phyloP scores from a whole-genome alignment of 352 stramenopile genomes.

The Globisporangium paroecandrum region DNA sequence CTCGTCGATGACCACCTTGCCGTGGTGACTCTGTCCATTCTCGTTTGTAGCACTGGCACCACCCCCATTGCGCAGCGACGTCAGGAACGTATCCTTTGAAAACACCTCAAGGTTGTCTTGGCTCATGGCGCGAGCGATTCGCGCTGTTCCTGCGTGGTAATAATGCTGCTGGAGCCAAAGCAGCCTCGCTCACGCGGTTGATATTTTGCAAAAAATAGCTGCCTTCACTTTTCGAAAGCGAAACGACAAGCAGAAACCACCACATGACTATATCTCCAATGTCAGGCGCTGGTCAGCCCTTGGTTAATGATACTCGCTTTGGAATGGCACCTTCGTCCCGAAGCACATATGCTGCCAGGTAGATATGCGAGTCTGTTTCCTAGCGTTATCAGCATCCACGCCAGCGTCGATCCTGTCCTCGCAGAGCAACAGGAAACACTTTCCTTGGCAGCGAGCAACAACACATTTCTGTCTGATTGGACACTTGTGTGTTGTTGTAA shows the following conservation, averaged over 20 bases:
- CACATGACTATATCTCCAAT: background rate
- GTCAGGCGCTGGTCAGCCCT: background rate
- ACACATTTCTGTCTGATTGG: background rate
- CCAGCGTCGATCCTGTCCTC: background rate
- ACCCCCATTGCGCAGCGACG: constrained; percentile 48
- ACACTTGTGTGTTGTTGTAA: background rate
- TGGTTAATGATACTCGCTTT: background rate
- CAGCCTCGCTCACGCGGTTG: background rate
- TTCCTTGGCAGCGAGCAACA: background rate
- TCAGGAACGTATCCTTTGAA: constrained; percentile 81
- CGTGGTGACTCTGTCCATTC: constrained; percentile 1
- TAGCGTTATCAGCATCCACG: background rate
- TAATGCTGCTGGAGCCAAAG: background rate
- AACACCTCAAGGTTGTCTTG: constrained; percentile 60
- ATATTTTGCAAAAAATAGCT: constrained; percentile 9
- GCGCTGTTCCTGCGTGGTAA: background rate
- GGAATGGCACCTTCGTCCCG: background rate
- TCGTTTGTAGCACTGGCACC: constrained; percentile 16
- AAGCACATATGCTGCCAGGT: background rate
- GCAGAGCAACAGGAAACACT: background rate
- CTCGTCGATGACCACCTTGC: constrained; percentile 31
- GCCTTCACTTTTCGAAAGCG: background rate
- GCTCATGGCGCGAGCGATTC: constrained; percentile 22
- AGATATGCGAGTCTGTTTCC: background rate
- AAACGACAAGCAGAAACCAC: constrained; percentile 13